Conservation (phyloP, 2,329 filamentous ascomycete species). For the Arthrobotrys conoides region DNA sequence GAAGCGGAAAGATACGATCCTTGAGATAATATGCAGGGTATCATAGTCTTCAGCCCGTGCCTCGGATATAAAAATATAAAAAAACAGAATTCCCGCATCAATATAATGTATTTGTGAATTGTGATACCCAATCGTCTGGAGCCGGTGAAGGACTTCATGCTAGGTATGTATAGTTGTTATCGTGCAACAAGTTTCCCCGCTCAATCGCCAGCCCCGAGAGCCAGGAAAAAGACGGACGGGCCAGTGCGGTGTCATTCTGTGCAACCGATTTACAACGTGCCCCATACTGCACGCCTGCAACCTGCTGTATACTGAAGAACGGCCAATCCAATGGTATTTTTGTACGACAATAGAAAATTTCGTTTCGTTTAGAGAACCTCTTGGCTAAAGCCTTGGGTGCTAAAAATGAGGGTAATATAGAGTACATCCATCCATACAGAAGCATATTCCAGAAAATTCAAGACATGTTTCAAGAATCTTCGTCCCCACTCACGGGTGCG, state of each 20-base stretch:
- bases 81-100: too few species aligned
- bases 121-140: too few species aligned
- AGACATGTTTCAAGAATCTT: conserved; percentile 26
- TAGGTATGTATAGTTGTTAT: too few species aligned
- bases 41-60: too few species aligned
- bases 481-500: neutral
- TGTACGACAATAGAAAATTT: neutral
- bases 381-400: neutral
- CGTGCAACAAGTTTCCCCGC: conserved; percentile 4
- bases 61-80: too few species aligned
- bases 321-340: neutral
- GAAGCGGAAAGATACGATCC: neutral
- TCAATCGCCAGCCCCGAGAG: neutral
- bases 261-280: neutral
- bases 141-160: too few species aligned
- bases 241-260: neutral
- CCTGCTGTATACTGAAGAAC: neutral
- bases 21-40: too few species aligned
- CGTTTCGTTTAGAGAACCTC: neutral
- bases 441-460: neutral
- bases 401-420: conserved; percentile 7
- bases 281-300: neutral
- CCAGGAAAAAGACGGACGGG: neutral
- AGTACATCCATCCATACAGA: too few species aligned
- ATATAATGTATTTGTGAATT: too few species aligned